Conservation (phyloP, 1,139 yeast species). For the Hanseniaspora sp. region DNA sequence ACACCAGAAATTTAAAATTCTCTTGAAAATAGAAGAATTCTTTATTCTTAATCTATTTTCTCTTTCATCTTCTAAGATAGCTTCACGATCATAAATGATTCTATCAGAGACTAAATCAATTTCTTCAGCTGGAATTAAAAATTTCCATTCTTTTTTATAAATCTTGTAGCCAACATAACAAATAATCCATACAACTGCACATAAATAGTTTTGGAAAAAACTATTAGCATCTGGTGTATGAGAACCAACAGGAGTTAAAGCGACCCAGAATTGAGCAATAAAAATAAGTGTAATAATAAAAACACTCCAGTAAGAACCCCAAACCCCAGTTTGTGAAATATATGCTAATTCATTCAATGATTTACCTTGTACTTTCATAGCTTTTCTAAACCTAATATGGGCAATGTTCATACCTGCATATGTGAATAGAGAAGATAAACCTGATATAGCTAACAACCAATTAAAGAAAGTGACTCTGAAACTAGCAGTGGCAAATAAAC, state of each 20-base stretch:
- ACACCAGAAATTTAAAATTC: slow-evolving; percentile 54
- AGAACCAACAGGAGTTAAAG: slow-evolving; percentile 49
- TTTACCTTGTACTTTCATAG: slow-evolving; percentile 43
- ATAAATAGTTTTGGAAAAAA: slow-evolving; percentile 50
- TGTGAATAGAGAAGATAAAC: slow-evolving; percentile 70
- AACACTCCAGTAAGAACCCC: slow-evolving; percentile 41
- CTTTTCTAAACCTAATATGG: slow-evolving; percentile 49
- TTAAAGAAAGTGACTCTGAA: slow-evolving; percentile 56
- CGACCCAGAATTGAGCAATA: slow-evolving; percentile 53
- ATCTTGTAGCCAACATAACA: slow-evolving; percentile 44
- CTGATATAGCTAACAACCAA: slow-evolving; percentile 76
- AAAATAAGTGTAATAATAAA: slow-evolving; percentile 37
- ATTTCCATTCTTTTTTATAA: slow-evolving; percentile 43
- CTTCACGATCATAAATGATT: slow-evolving; percentile 56
- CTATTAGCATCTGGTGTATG: slow-evolving; percentile 34
- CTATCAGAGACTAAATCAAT: slow-evolving; percentile 59
- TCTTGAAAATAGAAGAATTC: slow-evolving; percentile 39
- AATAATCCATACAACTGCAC: slow-evolving; percentile 45
- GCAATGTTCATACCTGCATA: slow-evolving; percentile 66
- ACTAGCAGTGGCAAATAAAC: slow-evolving; percentile 55
- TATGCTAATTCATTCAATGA: slow-evolving; percentile 40
- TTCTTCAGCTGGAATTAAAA: slow-evolving; percentile 39
- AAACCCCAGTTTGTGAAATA: slow-evolving; percentile 40
- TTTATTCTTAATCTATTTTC: slow-evolving; percentile 32
- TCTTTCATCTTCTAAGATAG: slow-evolving; percentile 50